These are phyloP conservation scores for Pleurotus tuber-regium DNA, from an alignment of 768 basidiomycete species.

Conservation along the genomic window DNA sequence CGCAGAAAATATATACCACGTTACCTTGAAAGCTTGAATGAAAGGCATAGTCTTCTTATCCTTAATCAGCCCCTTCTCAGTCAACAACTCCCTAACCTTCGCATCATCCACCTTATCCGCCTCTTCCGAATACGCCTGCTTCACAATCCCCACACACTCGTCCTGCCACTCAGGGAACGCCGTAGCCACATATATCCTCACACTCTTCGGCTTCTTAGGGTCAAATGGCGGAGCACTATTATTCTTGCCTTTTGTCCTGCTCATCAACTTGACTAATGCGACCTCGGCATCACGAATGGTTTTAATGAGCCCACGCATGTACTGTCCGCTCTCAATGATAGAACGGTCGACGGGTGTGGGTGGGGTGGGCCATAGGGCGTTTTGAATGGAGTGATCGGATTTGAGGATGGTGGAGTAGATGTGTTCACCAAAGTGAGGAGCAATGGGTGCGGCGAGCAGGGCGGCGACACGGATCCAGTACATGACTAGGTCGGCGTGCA, in stretches of 20 bases:
- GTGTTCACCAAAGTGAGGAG: slow-evolving; percentile 93
- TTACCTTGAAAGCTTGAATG: slow-evolving; percentile 88
- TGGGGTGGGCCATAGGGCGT: slow-evolving; percentile 80
- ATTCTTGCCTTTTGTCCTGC: slow-evolving; percentile 71
- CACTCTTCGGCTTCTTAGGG: slow-evolving; percentile 80
- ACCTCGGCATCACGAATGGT: slow-evolving; percentile 88
- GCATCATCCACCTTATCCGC: slow-evolving; percentile 77
- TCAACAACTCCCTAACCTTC: slow-evolving; percentile 67
- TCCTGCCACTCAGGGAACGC: slow-evolving; percentile 95
- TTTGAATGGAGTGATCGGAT: slow-evolving; percentile 74
- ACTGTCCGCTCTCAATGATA: slow-evolving; percentile 69
- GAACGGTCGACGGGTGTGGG: slow-evolving; percentile 55
- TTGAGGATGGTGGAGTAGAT: slow-evolving; percentile 75
- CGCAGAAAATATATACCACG: slow-evolving; percentile 4
- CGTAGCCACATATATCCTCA: slow-evolving; percentile 88
- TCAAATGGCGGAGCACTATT: slow-evolving; percentile 59
- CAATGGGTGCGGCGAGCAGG: slow-evolving; percentile 80
- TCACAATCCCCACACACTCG: slow-evolving; percentile 69
- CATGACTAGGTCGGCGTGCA: slow-evolving; percentile 86
- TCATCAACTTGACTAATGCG: slow-evolving; percentile 71
- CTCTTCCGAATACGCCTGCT: slow-evolving; percentile 58
- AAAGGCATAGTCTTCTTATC: slow-evolving; percentile 97
- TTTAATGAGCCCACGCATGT: slow-evolving; percentile 92
- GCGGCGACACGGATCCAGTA: slow-evolving; percentile 84
- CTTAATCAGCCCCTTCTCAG: slow-evolving; percentile 79